Conservation (phyloP, 805 yeast genomes). For the Wickerhamiella musiphila region DNA sequence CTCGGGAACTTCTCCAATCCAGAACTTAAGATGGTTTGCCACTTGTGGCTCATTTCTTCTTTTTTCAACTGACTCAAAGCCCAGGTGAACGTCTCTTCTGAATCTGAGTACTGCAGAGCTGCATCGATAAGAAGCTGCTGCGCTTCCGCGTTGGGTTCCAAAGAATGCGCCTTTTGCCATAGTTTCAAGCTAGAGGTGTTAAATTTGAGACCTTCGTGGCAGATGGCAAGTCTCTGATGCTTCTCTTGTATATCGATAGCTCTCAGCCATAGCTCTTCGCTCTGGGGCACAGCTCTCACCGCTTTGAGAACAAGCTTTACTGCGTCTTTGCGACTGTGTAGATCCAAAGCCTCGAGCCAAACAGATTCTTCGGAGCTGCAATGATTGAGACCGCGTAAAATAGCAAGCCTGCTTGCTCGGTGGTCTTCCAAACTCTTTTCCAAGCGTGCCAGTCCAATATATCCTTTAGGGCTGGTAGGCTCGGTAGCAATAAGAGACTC, state of each 20-base stretch:
- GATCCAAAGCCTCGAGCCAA: constrained; percentile 66
- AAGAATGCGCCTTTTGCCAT: constrained; percentile 52
- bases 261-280: constrained; percentile 53
- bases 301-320: constrained; percentile 51
- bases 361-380: constrained; percentile 53
- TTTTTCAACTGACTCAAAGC: too few species aligned
- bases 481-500: constrained; percentile 53
- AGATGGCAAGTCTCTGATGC: constrained; percentile 33
- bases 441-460: constrained; percentile 73
- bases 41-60: not conserved
- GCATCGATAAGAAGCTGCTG: constrained; percentile 37
- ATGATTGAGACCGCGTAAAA: constrained; percentile 55
- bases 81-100: not conserved
- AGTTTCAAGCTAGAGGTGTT: constrained; percentile 38
- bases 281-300: constrained; percentile 34
- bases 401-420: constrained; percentile 38
- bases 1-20: not conserved
- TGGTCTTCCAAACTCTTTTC: constrained; percentile 49
- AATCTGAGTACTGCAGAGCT: constrained; percentile 33
- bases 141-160: constrained; percentile 39
- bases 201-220: constrained; percentile 55
- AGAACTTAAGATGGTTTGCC: not conserved
- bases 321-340: constrained; percentile 36
- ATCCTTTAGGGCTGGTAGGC: constrained; percentile 56
- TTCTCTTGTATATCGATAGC: constrained; percentile 55